These are phyloP conservation scores for Magnolia officinalis DNA, from an alignment of 164 flowering plant species.

Conservation along the genomic window DNA sequence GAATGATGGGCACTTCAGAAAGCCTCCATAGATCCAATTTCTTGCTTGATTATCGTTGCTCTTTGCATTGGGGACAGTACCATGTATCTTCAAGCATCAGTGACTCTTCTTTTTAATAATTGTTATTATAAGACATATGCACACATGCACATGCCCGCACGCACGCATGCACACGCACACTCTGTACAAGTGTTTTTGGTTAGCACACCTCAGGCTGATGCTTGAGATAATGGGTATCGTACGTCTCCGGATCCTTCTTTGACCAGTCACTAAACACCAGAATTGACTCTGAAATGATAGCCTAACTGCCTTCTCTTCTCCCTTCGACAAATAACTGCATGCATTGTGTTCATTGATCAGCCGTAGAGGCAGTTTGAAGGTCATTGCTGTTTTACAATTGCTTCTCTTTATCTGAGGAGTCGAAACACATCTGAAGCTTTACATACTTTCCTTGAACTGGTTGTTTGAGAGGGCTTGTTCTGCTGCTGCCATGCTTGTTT, in stretches of 20 bases:
- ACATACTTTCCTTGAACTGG: conserved; percentile 20
- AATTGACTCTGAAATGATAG: conserved; percentile 41
- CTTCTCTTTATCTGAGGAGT: neutral
- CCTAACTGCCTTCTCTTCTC: conserved; percentile 57
- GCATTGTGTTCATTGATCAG: conserved; percentile 71
- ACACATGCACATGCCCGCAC: conserved; percentile 65
- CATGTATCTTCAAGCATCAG: conserved; percentile 98
- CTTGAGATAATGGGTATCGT: conserved; percentile 61
- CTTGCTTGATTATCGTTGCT: conserved; percentile 87
- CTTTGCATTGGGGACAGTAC: conserved; percentile 94
- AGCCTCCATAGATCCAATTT: conserved; percentile 97
- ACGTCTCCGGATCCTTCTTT: conserved; percentile 50
- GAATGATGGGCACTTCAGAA: conserved; percentile 90
- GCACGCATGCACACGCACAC: conserved; percentile 86
- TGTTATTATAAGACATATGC: no score
- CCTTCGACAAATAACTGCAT: conserved; percentile 63
- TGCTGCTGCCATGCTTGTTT: conserved; percentile 26
- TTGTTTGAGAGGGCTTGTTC: conserved; percentile 19
- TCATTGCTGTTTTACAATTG: conserved; percentile 20
- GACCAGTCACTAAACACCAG: conserved; percentile 83
- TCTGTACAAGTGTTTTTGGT: conserved; percentile 83
- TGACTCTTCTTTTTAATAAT: conserved; percentile 56
- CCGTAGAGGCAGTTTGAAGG: conserved; percentile 53
- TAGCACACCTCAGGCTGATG: conserved; percentile 72
- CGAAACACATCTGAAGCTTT: neutral